Base-by-base conservation (phyloP, 2,329 filamentous ascomycete species). In the Emericellopsis atlantica region DNA sequence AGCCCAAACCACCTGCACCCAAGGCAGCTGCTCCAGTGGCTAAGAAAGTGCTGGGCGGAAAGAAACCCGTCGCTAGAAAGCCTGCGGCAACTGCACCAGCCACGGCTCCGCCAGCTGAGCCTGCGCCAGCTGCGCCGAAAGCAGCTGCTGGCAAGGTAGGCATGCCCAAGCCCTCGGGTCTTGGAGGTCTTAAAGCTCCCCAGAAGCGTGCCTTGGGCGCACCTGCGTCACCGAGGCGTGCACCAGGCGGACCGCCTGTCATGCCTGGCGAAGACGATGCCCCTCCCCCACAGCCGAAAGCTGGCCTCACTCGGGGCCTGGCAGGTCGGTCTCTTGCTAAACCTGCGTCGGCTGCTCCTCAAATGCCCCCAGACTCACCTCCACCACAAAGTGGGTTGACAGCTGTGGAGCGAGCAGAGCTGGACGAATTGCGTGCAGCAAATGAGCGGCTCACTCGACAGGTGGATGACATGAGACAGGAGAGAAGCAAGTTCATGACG, bases 281-380 rank as follows among this genome's bases (percentile, higher is more conserved):
- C 5, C 67, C 76, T n/a, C 71, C 76, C 2, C 66, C 74, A 2
- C 70, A 72, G 41, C 72, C 77, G 5, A 81, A 81, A 38, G 64
- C 80, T 21, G 81, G 79, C 1, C 65, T 84, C 23, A 79, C 77
- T n/a, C 74, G 84, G 32, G 89, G 92, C 22, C 77, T 96, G 32
- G 85, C 90, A 12, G 84, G 83, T 7, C 79, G 92, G 18, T 89
- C 92, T 1, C 72, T 98, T 11, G 80, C 83, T 12, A 93, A 92
- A 57, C 84, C 86, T 32, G 58, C 67, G 14, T 59, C 69, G 7
- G 66, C 72, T 12, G 62, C 73, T 2, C 59, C 72, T 2, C 61
- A 69, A 18, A 60, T 67, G 10, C 63, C 66, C 6, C 66, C 74
- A 1, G 64, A 69, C 31, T 76, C 78, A 2, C 73, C 80, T 0